Evolutionary conservation across 2,329 filamentous ascomycete genomes (phyloP).

Genomic region (Botryotinia globosa): DNA sequence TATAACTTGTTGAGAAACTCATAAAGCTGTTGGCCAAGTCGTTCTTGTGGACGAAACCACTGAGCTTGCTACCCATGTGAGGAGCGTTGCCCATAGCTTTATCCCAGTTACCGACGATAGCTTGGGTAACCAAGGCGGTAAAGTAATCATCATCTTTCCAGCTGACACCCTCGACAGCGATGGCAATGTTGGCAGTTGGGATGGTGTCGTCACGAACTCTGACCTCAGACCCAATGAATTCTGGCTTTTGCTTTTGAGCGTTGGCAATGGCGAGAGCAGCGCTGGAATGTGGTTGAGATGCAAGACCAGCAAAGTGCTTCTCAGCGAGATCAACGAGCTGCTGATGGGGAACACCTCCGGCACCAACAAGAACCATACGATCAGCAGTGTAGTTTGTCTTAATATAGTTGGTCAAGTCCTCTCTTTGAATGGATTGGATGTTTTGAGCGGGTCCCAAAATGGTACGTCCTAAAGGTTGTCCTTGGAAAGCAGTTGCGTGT

Average conservation of each 20-base stretch:
- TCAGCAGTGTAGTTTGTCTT: conserved; percentile 99
- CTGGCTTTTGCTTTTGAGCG: conserved; percentile 75
- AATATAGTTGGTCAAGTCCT: conserved; percentile 93
- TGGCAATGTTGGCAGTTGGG: conserved; percentile 93
- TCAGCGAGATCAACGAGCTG: conserved; percentile 94
- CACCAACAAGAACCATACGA: conserved; percentile 97
- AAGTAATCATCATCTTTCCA: conserved; percentile 99
- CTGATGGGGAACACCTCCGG: conserved; percentile 90
- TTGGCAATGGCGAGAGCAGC: conserved; percentile 69
- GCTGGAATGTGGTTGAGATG: conserved; percentile 70
- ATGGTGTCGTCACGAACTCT: conserved; percentile 94
- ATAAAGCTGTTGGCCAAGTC: conserved; percentile 99
- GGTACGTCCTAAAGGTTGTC: conserved; percentile 92
- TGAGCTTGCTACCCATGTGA: conserved; percentile 97
- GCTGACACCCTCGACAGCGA: conserved; percentile 98
- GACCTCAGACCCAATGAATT: conserved; percentile 96
- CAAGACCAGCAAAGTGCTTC: conserved; percentile 85
- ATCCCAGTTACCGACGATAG: conserved; percentile 99
- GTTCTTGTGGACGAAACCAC: conserved; percentile 89
- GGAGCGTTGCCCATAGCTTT: conserved; percentile 96
- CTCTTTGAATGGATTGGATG: conserved; percentile 91
- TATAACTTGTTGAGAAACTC: conserved; percentile 99
- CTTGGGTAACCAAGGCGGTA: conserved; percentile 94
- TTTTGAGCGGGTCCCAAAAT: conserved; percentile 98
- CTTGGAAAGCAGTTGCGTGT: conserved; percentile 96